Evolutionary conservation across 73 alveolate species (phyloP).

Genomic region (Symbiodinium pilosum): DNA sequence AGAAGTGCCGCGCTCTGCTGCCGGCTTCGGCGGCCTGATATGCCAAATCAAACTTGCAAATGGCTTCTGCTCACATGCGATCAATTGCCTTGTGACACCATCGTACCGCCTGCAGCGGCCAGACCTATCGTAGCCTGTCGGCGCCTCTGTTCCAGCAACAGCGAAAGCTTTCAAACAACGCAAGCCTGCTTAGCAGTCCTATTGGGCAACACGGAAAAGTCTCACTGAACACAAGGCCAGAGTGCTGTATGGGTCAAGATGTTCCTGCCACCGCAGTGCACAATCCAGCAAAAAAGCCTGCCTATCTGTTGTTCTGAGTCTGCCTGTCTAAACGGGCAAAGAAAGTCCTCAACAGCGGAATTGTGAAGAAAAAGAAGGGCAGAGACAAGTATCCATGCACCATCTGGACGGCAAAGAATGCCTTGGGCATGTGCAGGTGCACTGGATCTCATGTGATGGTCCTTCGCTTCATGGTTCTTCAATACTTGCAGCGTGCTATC

Average conservation of each 20-base stretch:
- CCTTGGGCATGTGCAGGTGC: not conserved
- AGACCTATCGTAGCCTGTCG: slow-evolving; percentile 66
- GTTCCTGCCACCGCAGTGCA: slow-evolving; percentile 20
- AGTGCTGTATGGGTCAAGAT: slow-evolving; percentile 26
- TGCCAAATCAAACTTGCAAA: not conserved
- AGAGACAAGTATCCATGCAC: slow-evolving; percentile 52
- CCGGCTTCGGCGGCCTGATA: not conserved
- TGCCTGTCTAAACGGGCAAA: no score
- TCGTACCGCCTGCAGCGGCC: slow-evolving; percentile 56
- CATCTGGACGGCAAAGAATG: slow-evolving; percentile 70
- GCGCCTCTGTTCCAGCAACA: not conserved
- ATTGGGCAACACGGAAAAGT: no score
- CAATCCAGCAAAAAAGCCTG: no score
- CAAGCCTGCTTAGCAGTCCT: no score
- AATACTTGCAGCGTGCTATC: no score
- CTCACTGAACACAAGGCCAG: no score
- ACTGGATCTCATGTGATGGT: no score
- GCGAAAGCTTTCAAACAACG: not conserved
- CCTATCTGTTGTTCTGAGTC: no score
- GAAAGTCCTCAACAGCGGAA: slow-evolving; percentile 27
- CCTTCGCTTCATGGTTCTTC: no score
- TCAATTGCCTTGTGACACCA: slow-evolving; percentile 8
- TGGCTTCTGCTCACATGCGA: not conserved
- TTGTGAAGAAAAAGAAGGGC: slow-evolving; percentile 73
- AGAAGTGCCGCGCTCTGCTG: not conserved